Evolutionary conservation across 371 early-diverging fungal species (phyloP).

Genomic region (Mortierella sp.): DNA sequence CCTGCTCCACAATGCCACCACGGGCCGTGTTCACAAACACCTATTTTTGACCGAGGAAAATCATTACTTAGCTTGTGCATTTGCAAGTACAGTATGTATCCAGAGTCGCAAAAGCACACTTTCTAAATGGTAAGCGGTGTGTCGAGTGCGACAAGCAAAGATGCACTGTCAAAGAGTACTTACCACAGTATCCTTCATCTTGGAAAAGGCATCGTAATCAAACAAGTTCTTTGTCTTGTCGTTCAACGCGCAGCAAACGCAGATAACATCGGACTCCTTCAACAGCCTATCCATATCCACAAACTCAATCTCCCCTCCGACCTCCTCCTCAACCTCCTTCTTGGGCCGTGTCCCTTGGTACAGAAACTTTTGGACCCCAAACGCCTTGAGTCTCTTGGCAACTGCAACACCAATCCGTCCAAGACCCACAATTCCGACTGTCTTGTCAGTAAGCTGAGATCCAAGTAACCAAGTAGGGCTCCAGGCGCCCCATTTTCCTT

Average conservation of each 20-base stretch:
- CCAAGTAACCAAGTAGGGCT: slow-evolving; percentile 83
- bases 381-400: slow-evolving; percentile 76
- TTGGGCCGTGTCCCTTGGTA: slow-evolving; percentile 68
- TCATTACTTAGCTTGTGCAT: neutral
- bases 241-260: slow-evolving; percentile 82
- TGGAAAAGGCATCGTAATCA: slow-evolving; percentile 68
- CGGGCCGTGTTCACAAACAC: slow-evolving; percentile 88
- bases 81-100: neutral
- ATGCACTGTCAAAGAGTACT: slow-evolving; percentile 2
- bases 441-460: slow-evolving; percentile 79
- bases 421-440: slow-evolving; percentile 87
- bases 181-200: slow-evolving; percentile 80
- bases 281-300: slow-evolving; percentile 71
- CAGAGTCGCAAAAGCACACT: neutral
- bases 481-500: slow-evolving; percentile 79
- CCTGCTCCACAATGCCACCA: slow-evolving; percentile 85
- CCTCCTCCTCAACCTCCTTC: slow-evolving; percentile 51
- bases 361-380: slow-evolving; percentile 70
- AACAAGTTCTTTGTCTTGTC: slow-evolving; percentile 81
- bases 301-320: slow-evolving; percentile 59
- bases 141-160: neutral
- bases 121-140: too few species aligned
- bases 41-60: slow-evolving; percentile 20
- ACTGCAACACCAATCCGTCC: slow-evolving; percentile 90
- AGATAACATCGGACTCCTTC: slow-evolving; percentile 76